Conservation (phyloP, 176 grass and related monocot species). For the Ensete glaucum region DNA sequence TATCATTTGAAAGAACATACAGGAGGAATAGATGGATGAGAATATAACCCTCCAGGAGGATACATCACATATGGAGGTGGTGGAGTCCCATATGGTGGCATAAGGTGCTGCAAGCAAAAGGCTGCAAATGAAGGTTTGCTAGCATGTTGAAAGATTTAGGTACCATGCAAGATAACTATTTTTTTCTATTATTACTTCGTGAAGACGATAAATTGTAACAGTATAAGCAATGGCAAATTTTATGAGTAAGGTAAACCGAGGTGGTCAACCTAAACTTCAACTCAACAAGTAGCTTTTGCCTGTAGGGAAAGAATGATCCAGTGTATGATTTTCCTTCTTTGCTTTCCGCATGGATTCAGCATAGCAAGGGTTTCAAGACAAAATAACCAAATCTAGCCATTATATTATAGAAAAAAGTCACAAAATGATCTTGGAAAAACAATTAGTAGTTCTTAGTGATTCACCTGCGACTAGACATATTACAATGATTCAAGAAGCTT, state of each 20-base stretch:
- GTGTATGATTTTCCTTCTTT: too few species aligned
- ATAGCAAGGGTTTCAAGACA: too few species aligned
- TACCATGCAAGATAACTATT: too few species aligned
- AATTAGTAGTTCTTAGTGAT: not conserved
- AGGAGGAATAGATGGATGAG: slow-evolving; percentile 81
- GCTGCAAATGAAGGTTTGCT: not conserved
- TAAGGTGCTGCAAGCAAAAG: slow-evolving; percentile 48
- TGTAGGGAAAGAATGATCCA: too few species aligned
- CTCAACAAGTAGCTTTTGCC: not conserved
- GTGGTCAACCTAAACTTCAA: not conserved
- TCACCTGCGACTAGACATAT: not conserved
- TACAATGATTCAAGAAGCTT: not conserved
- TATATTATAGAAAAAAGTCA: not conserved
- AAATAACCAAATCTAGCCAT: not conserved
- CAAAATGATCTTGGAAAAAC: not conserved
- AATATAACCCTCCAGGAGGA: slow-evolving; percentile 86
- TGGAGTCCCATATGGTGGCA: slow-evolving; percentile 79
- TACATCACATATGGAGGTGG: slow-evolving; percentile 82
- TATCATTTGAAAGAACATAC: slow-evolving; percentile 27
- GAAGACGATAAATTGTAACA: not conserved
- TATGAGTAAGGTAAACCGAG: too few species aligned
- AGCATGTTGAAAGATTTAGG: not conserved
- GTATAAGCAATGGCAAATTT: not conserved
- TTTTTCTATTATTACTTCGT: too few species aligned
- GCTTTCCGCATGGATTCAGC: too few species aligned